These are phyloP conservation scores for Acrocalymma vagum DNA, from an alignment of 2,329 filamentous ascomycete species.

Conservation along the genomic window DNA sequence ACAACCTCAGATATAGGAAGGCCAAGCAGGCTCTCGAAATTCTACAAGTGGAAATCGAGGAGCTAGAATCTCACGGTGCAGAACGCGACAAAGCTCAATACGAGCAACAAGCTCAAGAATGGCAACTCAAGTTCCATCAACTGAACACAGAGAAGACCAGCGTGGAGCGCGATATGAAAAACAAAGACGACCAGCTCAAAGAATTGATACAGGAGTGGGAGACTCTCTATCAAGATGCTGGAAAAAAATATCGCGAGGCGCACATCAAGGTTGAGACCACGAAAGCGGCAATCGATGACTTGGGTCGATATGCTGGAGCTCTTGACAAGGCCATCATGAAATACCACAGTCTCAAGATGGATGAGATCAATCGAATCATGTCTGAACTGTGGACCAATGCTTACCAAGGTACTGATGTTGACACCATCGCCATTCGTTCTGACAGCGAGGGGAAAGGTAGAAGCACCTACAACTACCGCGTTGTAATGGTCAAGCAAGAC, in stretches of 20 bases:
- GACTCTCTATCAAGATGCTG: slow-evolving; percentile 85
- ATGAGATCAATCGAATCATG: slow-evolving; percentile 94
- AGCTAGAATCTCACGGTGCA: slow-evolving; percentile 81
- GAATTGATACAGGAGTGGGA: slow-evolving; percentile 82
- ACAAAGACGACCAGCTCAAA: slow-evolving; percentile 82
- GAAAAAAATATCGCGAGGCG: slow-evolving; percentile 80
- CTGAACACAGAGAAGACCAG: slow-evolving; percentile 77
- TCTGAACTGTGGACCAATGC: slow-evolving; percentile 97
- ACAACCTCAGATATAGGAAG: slow-evolving; percentile 88
- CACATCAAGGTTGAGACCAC: slow-evolving; percentile 92
- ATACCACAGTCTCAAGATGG: slow-evolving; percentile 96
- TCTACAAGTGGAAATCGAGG: slow-evolving; percentile 73
- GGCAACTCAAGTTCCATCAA: slow-evolving; percentile 73
- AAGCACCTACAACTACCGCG: slow-evolving; percentile 92
- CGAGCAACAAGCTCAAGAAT: slow-evolving; percentile 71
- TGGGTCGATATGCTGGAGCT: slow-evolving; percentile 81
- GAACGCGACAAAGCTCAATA: slow-evolving; percentile 83
- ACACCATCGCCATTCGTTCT: slow-evolving; percentile 93
- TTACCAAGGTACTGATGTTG: slow-evolving; percentile 96
- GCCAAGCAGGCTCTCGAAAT: slow-evolving; percentile 73
- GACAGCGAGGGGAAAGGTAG: slow-evolving; percentile 83
- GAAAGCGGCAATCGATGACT: slow-evolving; percentile 89
- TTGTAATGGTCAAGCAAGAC: slow-evolving; percentile 97
- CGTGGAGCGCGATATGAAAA: slow-evolving; percentile 80
- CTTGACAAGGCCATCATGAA: slow-evolving; percentile 98